Percentiles rank a stretch among this genome's conserved stretches.
phyloP scores from a whole-genome alignment of 306 rosid genomes.

The Datisca glomerata region DNA sequence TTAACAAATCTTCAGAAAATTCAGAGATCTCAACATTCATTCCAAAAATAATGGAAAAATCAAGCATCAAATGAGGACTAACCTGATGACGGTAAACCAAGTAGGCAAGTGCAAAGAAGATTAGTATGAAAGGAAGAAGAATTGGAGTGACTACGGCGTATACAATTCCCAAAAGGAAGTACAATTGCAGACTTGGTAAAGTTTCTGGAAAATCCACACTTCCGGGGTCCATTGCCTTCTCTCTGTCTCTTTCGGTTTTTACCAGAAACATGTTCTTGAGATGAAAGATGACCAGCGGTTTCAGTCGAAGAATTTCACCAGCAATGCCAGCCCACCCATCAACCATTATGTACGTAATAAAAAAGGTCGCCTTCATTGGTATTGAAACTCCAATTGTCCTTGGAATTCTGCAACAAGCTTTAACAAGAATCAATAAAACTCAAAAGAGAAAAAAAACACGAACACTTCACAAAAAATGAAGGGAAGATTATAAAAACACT shows the following conservation, averaged over 20 bases:
- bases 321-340: constrained; percentile 99
- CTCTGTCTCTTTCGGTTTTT: constrained; percentile 92
- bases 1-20: too few relatives aligned
- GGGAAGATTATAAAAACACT: too few relatives aligned
- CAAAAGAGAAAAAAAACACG: too few relatives aligned
- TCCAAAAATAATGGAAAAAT: constrained; percentile 1
- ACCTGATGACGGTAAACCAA: constrained; percentile 99
- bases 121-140: constrained; percentile 87
- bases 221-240: constrained; percentile 77
- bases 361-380: constrained; percentile 97
- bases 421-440: too few relatives aligned
- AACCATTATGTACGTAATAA: constrained; percentile 92
- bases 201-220: constrained; percentile 87
- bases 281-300: constrained; percentile 84
- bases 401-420: constrained; percentile 55
- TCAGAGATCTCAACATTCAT: too few relatives aligned
- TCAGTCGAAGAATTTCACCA: constrained; percentile 85
- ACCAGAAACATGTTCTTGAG: constrained; percentile 88
- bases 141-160: constrained; percentile 91
- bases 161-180: constrained; percentile 88
- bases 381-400: constrained; percentile 92
- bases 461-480: too few relatives aligned
- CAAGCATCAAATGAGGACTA: constrained; percentile 12
- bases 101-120: constrained; percentile 94
- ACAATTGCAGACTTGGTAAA: constrained; percentile 80